These are phyloP conservation scores for Tephrocybe sp. DNA, from an alignment of 768 basidiomycete genomes.

Conservation along the genomic window DNA sequence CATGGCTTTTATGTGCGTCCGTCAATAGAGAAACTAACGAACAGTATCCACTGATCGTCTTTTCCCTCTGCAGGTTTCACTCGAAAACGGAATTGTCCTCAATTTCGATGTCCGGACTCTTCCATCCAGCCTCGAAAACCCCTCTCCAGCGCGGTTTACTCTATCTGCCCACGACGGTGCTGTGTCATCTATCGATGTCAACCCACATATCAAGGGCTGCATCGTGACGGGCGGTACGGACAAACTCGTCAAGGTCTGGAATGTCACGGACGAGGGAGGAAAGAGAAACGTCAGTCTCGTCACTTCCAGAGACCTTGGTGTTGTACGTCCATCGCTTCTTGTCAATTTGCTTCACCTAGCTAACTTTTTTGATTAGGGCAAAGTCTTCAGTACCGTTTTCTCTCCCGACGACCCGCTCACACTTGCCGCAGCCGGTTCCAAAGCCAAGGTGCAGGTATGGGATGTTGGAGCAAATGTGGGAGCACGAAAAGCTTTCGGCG, in stretches of 20 bases:
- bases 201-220: slow-evolving; percentile 86
- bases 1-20: slow-evolving; percentile 79
- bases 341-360: neutral
- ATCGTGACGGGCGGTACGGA: slow-evolving; percentile 93
- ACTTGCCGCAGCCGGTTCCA: slow-evolving; percentile 90
- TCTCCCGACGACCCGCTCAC: slow-evolving; percentile 95
- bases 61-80: slow-evolving; percentile 63
- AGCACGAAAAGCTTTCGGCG: slow-evolving; percentile 78
- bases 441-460: slow-evolving; percentile 94
- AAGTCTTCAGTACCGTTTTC: slow-evolving; percentile 89
- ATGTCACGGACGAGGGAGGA: slow-evolving; percentile 66
- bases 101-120: slow-evolving; percentile 89
- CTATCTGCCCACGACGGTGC: slow-evolving; percentile 92
- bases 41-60: neutral
- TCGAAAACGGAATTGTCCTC: slow-evolving; percentile 92
- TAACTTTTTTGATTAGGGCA: slow-evolving; percentile 61
- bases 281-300: slow-evolving; percentile 82
- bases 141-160: slow-evolving; percentile 79
- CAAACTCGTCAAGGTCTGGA: slow-evolving; percentile 97
- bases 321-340: slow-evolving; percentile 50
- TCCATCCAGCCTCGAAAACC: slow-evolving; percentile 59
- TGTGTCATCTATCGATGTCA: slow-evolving; percentile 85
- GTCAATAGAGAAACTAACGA: neutral
- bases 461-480: slow-evolving; percentile 85
- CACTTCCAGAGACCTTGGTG: slow-evolving; percentile 83